Evolutionary conservation across 202 grass and related monocot genomes (phyloP), one percentile per base, ranked within the genome.

Genomic region (Elaeis oleifera): DNA sequence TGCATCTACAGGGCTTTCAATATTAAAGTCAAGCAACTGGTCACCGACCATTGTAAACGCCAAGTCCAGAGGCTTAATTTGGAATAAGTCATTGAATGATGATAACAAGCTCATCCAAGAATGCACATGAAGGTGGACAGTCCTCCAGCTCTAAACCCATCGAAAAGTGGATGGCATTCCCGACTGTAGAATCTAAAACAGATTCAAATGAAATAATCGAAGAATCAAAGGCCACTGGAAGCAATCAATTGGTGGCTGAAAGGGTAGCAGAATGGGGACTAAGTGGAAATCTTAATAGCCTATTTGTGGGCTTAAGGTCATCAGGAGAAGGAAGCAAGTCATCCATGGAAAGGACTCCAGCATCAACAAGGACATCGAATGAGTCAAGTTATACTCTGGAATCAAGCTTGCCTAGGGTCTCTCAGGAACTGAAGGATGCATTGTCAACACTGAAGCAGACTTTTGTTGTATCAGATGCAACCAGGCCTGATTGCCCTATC

Each of bases 381-480:
- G 70, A 54, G 19, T 73, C 70, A 24, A 63, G 18, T 73, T 76
- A 60, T 31, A 11, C 21, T 19, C 80, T 68, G 48, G 71, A 78
- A 8, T 81, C 74, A 1, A 62, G 21, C 21, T 21, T 91, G 48
- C 92, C 84, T 24, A 78, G 88, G 50, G 85, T 87, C 59, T 99
- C 94, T 15, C 88, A 89, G 72, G 94, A 99, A 24, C 84, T 92
- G 53, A 94, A 89, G 74, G 80, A 94, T 67, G 88, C 94, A 49
- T 79, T 99, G 4, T 89, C 85, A 22, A 76, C 54, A 68, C 78
- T 99, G 67, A 82, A 89, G 74, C 94, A 94, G 76, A 99, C 94
- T 4, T 99, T 99, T 78, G 94, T 99, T 3, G 85, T 99, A 27
- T 99, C 94, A 11, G 94, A 99, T 73, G 85, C 94, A 6, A 99